Conservation (phyloP, 2,329 filamentous ascomycete genomes). For the Geosmithia putterillii region DNA sequence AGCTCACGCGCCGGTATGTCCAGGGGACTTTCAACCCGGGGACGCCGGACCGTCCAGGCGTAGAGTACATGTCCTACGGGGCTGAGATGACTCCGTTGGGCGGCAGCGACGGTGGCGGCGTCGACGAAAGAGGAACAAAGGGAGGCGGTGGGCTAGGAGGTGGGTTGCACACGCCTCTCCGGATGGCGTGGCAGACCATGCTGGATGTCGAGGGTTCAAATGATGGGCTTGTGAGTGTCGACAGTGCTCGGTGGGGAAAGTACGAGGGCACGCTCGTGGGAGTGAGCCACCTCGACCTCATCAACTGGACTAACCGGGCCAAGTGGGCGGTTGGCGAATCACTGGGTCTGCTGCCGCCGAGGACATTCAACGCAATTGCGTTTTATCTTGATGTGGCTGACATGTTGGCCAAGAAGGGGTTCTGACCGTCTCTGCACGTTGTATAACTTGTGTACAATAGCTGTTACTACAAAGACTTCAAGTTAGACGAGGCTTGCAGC, state of each 20-base stretch:
- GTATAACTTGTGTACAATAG: too few species aligned
- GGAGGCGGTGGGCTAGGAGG: too few species aligned
- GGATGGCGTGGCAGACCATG: conserved; percentile 38
- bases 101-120: too few species aligned
- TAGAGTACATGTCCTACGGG: conserved; percentile 52
- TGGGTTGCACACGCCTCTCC: too few species aligned
- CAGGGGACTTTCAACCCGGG: conserved; percentile 43
- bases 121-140: too few species aligned
- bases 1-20: conserved; percentile 50
- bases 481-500: too few species aligned
- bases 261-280: conserved; percentile 52
- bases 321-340: conserved; percentile 39
- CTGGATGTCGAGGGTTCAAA: conserved; percentile 43
- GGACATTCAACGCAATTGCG: conserved; percentile 53
- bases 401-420: conserved; percentile 58
- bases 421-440: conserved; percentile 15
- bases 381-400: conserved; percentile 56
- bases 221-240: conserved; percentile 55
- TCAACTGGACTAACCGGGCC: conserved; percentile 55
- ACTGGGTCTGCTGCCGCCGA: conserved; percentile 31
- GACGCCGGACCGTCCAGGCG: conserved; percentile 37
- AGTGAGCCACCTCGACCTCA: conserved; percentile 52
- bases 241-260: conserved; percentile 47
- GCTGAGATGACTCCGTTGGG: conserved; percentile 34
- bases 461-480: too few species aligned